These are phyloP conservation scores for Diversispora eburnea DNA, from an alignment of 192 early-diverging fungal species.

Conservation along the genomic window DNA sequence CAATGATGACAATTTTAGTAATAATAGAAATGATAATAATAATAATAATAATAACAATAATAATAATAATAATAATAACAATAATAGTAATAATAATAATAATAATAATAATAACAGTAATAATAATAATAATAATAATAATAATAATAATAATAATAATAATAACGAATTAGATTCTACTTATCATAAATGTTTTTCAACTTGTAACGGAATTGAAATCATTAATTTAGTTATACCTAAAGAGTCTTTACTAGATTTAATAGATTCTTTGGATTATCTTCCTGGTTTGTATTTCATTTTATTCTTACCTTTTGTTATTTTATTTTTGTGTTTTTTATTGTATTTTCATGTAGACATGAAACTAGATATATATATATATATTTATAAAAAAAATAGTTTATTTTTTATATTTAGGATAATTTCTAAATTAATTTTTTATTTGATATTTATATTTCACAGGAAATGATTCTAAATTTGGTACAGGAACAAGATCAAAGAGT, in stretches of 20 bases:
- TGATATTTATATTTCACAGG: too few relatives aligned
- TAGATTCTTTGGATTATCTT: conserved; percentile 13
- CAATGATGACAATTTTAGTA: neutral
- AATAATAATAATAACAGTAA: neutral
- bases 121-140: neutral
- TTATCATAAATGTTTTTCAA: neutral
- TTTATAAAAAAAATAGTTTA: too few relatives aligned
- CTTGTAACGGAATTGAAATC: conserved; percentile 11
- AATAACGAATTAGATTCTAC: neutral
- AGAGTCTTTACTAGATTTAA: neutral
- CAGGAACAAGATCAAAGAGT: too few relatives aligned
- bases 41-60: neutral
- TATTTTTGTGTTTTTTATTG: too few relatives aligned
- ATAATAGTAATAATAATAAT: neutral
- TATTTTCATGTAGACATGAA: too few relatives aligned
- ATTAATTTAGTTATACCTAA: conserved; percentile 3
- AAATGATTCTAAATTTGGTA: too few relatives aligned
- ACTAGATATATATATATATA: too few relatives aligned
- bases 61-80: too few relatives aligned
- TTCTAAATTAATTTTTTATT: too few relatives aligned
- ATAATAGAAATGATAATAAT: neutral
- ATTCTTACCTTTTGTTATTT: too few relatives aligned
- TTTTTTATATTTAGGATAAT: too few relatives aligned
- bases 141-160: neutral
- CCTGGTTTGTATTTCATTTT: conserved; percentile 1